Evolutionary conservation across 139 green algal species (phyloP).

Genomic region (Tetratostichococcus sp.): DNA sequence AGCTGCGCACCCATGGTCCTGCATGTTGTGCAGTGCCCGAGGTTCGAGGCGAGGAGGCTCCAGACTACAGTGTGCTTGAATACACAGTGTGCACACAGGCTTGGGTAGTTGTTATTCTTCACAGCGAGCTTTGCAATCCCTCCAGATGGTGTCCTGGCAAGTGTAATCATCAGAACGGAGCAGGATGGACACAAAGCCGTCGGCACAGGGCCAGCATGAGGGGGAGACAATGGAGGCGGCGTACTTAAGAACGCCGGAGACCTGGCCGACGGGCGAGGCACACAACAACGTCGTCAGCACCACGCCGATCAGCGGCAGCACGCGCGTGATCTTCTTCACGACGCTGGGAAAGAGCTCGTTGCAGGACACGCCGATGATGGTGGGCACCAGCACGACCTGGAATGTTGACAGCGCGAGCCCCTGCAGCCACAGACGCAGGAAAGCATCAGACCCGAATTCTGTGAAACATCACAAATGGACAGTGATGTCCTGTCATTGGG

Average conservation of each 20-base stretch:
- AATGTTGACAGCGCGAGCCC: conserved; percentile 49
- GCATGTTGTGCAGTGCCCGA: too few species aligned
- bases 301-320: conserved; percentile 63
- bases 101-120: too few species aligned
- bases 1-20: conserved; percentile 38
- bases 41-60: too few species aligned
- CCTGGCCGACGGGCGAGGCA: conserved; percentile 53
- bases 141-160: too few species aligned
- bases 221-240: neutral
- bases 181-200: too few species aligned
- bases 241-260: conserved; percentile 38
- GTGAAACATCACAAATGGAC: too few species aligned
- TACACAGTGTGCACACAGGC: too few species aligned
- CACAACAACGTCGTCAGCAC: conserved; percentile 63
- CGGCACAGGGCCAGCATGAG: neutral
- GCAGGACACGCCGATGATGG: conserved; percentile 50
- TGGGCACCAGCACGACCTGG: conserved; percentile 77
- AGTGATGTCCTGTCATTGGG: too few species aligned
- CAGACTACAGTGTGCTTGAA: too few species aligned
- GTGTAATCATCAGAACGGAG: too few species aligned
- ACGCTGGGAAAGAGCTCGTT: conserved; percentile 55
- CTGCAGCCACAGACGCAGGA: conserved; percentile 13
- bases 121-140: too few species aligned
- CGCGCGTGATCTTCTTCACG: conserved; percentile 48
- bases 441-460: too few species aligned